A percentile compares a stretch with the other conserved stretches of the same genome.
phyloP scores from a whole-genome alignment of 75 land plant genomes.

The Pseudotsuga menziesii region DNA sequence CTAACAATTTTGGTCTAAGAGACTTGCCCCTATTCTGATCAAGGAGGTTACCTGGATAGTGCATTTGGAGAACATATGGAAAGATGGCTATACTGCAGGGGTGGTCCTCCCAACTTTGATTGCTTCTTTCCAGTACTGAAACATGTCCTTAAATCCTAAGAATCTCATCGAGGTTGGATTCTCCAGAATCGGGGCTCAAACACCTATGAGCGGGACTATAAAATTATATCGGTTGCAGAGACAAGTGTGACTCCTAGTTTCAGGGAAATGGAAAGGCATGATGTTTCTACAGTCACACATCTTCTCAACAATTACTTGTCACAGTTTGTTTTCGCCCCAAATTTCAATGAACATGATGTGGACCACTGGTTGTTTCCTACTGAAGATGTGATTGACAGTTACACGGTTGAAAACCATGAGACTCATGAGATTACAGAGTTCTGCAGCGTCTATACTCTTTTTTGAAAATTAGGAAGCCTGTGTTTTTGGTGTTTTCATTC shows the following conservation, averaged over 20 bases:
- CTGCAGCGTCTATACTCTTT: slow-evolving; percentile 73
- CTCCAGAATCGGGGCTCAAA: slow-evolving; percentile 65
- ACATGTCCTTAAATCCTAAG: slow-evolving; percentile 78
- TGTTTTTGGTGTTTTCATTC: too few species aligned
- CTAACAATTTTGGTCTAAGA: too few species aligned
- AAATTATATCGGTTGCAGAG: slow-evolving; percentile 60
- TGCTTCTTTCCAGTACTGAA: slow-evolving; percentile 72
- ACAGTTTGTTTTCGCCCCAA: slow-evolving; percentile 64
- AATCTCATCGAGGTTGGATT: slow-evolving; percentile 83
- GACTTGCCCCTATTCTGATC: too few species aligned
- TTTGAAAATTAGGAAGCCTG: too few species aligned
- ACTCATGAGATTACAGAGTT: slow-evolving; percentile 75
- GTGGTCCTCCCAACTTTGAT: slow-evolving; percentile 74
- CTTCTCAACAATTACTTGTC: slow-evolving; percentile 47
- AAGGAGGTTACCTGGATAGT: too few species aligned
- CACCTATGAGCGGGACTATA: slow-evolving; percentile 80
- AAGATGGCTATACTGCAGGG: slow-evolving; percentile 80
- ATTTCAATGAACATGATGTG: slow-evolving; percentile 67
- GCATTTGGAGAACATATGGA: slow-evolving; percentile 72
- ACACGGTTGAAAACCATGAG: slow-evolving; percentile 62
- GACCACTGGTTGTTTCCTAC: slow-evolving; percentile 73
- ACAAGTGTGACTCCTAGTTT: slow-evolving; percentile 65
- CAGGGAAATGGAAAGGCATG: slow-evolving; percentile 61
- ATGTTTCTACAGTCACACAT: slow-evolving; percentile 65
- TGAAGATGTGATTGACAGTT: slow-evolving; percentile 70